Evolutionary conservation across 2,329 filamentous ascomycete species (phyloP).

Genomic region (Colletotrichum orbiculare): DNA sequence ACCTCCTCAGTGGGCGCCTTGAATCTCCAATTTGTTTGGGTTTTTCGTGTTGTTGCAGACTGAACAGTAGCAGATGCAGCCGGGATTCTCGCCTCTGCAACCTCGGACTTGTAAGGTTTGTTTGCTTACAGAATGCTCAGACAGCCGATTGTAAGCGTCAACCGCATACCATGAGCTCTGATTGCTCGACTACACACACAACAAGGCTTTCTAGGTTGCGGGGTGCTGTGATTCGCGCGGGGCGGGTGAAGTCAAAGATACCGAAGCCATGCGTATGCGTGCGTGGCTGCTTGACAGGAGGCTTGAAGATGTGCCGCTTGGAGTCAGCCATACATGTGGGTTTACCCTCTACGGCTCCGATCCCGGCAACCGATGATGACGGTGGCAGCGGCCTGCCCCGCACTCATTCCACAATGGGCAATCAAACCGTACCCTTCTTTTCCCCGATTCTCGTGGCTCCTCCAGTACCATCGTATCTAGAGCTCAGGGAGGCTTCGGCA

Average conservation of each 20-base stretch:
- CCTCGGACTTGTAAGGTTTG: conserved; percentile 5
- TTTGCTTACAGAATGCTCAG: conserved; percentile 1
- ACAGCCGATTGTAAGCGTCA: conserved; percentile 25
- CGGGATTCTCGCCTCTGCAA: background rate
- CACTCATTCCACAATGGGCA: background rate
- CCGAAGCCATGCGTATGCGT: conserved; percentile 1
- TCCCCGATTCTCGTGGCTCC: background rate
- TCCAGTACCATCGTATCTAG: background rate
- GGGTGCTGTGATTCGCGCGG: conserved; percentile 29
- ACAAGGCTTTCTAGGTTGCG: conserved; percentile 23
- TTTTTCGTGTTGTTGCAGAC: conserved; percentile 8
- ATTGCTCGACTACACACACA: background rate
- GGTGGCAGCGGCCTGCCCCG: conserved; percentile 5
- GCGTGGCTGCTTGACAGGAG: background rate
- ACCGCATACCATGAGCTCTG: background rate
- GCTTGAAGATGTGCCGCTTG: conserved; percentile 8
- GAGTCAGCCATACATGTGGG: background rate
- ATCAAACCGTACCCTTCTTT: background rate
- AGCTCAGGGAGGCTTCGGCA: no score
- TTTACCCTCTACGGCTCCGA: background rate
- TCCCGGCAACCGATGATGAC: conserved; percentile 15
- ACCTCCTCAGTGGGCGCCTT: conserved; percentile 25
- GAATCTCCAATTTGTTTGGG: conserved; percentile 21
- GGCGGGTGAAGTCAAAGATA: conserved; percentile 29
- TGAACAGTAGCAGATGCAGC: conserved; percentile 5